Base-by-base conservation (phyloP, 1,139 yeast species). In the Suhomyces choctaworum region DNA sequence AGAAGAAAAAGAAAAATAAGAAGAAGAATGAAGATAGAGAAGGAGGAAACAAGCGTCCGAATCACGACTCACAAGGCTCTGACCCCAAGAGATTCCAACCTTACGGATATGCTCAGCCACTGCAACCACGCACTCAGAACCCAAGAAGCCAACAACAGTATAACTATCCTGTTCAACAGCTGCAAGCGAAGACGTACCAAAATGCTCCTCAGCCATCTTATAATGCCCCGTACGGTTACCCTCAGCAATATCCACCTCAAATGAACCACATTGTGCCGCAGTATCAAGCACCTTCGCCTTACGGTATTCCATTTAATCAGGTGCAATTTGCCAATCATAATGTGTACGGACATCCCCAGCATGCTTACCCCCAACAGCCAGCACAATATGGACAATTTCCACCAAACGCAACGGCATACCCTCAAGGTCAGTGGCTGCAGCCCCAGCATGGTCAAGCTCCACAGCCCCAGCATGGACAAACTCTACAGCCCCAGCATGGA, bases 1-100 rank as follows among this genome's bases (percentile, higher is more conserved):
- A 29, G 11, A 29, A 29, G 22, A 29, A 29, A 17, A 72, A 68
- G 46, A 68, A 66, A 37, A 62, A 66, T 36, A 66, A 65, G 40
- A 65, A 59, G 34, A 63, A 47, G 12, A 59, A 52, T 45, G 56
- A 45, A 39, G 50, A 31, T 36, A 41, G 44, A 22, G 38, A 38
- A 25, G 40, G 41, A 5, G 40, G 33, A 5, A n/a, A n/a, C n/a
- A n/a, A n/a, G n/a, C n/a, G n/a, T n/a, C n/a, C n/a, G n/a, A n/a
- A n/a, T n/a, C n/a, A n/a, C n/a, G n/a, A n/a, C n/a, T n/a, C n/a
- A n/a, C n/a, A 19, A 20, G 35, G 12, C 2, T 19, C 34, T 16
- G 40, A 37, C 7, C 24, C 40, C 10, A 49, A 47, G 29, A 36
- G 50, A 33, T 55, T 48, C 28, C 60, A 58, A 38, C 47, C 60